phyloP scores from a whole-genome alignment of 305 asterid species.

The Solanum aculeatissimum region DNA sequence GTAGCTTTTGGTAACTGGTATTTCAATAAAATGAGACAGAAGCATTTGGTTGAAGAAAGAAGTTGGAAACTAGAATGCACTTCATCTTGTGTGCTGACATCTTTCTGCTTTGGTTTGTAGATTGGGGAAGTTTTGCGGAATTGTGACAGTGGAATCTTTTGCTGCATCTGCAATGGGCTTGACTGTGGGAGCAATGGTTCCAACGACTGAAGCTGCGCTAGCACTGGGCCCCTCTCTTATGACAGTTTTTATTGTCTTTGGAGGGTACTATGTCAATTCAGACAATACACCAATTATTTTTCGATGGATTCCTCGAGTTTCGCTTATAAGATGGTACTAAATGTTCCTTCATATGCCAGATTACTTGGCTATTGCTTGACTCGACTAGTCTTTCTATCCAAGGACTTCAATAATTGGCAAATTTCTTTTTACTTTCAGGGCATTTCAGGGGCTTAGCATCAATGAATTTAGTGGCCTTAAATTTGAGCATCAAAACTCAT shows the following conservation, averaged over 20 bases:
- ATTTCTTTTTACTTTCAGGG: slow-evolving; percentile 43
- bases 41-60: not conserved
- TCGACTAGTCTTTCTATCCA: not conserved
- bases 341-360: not conserved
- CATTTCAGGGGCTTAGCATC: slow-evolving; percentile 95
- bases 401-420: not conserved
- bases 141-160: slow-evolving; percentile 83
- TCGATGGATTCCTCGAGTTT: slow-evolving; percentile 93
- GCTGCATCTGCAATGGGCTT: slow-evolving; percentile 98
- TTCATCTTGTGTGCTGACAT: not conserved
- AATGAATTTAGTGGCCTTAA: slow-evolving; percentile 82
- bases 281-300: slow-evolving; percentile 85
- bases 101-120: slow-evolving; percentile 20
- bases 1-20: not conserved
- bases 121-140: slow-evolving; percentile 84
- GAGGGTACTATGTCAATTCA: slow-evolving; percentile 91
- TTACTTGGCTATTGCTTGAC: not conserved
- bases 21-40: not conserved
- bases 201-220: slow-evolving; percentile 95
- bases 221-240: slow-evolving; percentile 94
- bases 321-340: slow-evolving; percentile 85
- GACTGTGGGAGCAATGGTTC: slow-evolving; percentile 95
- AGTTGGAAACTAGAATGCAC: not conserved
- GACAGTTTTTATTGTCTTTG: slow-evolving; percentile 97
- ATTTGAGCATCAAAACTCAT: slow-evolving; percentile 75